Evolutionary conservation across 345 rosid species (phyloP).

Genomic region (Passiflora organensis): DNA sequence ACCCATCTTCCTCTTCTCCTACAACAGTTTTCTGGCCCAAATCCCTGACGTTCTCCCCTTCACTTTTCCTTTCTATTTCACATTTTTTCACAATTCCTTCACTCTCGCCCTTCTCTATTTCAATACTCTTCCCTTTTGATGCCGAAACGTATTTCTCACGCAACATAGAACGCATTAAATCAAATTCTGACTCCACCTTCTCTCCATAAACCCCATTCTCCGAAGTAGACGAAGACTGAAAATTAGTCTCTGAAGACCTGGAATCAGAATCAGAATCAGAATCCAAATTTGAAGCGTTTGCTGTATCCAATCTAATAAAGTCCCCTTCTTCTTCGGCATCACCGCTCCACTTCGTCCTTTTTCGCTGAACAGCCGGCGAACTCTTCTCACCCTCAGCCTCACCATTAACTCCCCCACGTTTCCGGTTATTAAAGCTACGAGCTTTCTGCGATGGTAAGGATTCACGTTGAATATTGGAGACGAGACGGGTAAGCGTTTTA

Average conservation of each 20-base stretch:
- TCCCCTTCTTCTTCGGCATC: slow-evolving; percentile 45
- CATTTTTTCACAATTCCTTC: too few species aligned
- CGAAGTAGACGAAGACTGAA: slow-evolving; percentile 38
- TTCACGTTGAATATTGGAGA: slow-evolving; percentile 22
- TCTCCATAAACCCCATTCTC: slow-evolving; percentile 49
- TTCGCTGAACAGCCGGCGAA: too few species aligned
- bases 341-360: too few species aligned
- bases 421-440: neutral
- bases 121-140: slow-evolving; percentile 51
- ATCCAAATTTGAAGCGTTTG: slow-evolving; percentile 11
- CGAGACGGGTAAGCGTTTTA: slow-evolving; percentile 32
- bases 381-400: too few species aligned
- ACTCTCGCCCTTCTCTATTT: slow-evolving; percentile 34
- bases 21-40: neutral
- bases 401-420: neutral
- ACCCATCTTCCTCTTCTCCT: slow-evolving; percentile 8
- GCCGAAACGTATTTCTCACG: slow-evolving; percentile 37
- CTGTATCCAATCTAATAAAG: neutral
- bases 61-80: neutral
- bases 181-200: slow-evolving; percentile 51
- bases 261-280: slow-evolving; percentile 14
- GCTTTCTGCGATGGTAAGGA: slow-evolving; percentile 1
- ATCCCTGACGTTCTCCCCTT: neutral
- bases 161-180: slow-evolving; percentile 52
- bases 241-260: slow-evolving; percentile 20